Base-by-base conservation (phyloP, 192 early-diverging fungal species). In the Diversispora eburnea region DNA sequence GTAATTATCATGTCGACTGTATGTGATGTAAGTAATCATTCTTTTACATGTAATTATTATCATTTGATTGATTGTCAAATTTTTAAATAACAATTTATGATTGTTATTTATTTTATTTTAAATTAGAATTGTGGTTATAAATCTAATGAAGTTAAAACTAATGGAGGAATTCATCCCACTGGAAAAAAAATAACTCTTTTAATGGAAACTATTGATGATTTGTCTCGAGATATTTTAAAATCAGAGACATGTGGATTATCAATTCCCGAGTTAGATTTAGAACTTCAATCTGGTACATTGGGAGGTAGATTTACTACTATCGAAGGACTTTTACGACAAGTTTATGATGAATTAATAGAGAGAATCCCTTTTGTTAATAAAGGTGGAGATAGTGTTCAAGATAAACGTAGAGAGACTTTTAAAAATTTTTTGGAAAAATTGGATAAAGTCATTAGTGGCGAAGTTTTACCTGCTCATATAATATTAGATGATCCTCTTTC, bases 271-370 rank as follows among this genome's bases (percentile, higher is more conserved):
- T 88, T 96, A 67, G 88, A 94, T 43, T 77, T 98, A 33, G 92
- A 97, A 78, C 79, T 98, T 79, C 80, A 87, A 33, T 82, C 88
- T 8, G 96, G 96, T 51, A 98, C 96, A 3, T 81, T 98, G 71
- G 96, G 96, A 60, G 96, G 96, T 8, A 86, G 93, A 45, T 98
- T 98, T 76, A 98, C 96, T 3, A 98, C 96, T 3, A 88, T 98
- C 25, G 96, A 98, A 81, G 96, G 96, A 7, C 84, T 98, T 60
- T 76, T 98, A 72, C 80, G 86, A 43, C 95, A 97, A 82, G 90
- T 97, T 4, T 85, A 94, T 70, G 91, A 94, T 1, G 94, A 98
- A 83, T 84, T 97, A 17, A 78, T 86, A 49, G 79, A 74, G 8
- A 84, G 84, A 58, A 79, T 86, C 15, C 88, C 89, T n/a, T 91